phyloP scores from a whole-genome alignment of 257 asterid species.

The Gentiana straminea region DNA sequence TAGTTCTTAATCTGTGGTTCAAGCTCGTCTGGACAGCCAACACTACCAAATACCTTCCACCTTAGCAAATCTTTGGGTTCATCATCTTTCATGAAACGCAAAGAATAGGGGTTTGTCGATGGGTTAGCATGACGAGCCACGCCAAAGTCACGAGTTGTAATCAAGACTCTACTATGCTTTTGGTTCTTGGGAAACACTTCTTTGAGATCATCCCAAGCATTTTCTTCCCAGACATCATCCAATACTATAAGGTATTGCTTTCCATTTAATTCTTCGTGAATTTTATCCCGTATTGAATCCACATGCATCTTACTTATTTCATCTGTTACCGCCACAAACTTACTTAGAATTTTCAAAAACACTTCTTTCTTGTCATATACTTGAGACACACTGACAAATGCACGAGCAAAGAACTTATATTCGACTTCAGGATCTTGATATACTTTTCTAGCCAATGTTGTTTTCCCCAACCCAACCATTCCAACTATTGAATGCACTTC shows the following conservation, averaged over 20 bases:
- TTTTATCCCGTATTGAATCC: background rate
- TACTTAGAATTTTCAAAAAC: background rate
- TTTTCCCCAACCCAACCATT: slow-evolving; percentile 1
- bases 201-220: slow-evolving; percentile 23
- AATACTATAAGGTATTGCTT: slow-evolving; percentile 33
- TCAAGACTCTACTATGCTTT: slow-evolving; percentile 33
- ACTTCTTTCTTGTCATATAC: background rate
- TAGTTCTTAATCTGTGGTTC: too few relatives aligned
- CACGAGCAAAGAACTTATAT: background rate
- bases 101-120: slow-evolving; percentile 10
- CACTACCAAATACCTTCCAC: slow-evolving; percentile 26
- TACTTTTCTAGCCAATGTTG: background rate
- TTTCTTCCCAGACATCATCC: slow-evolving; percentile 32
- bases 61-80: slow-evolving; percentile 44
- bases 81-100: slow-evolving; percentile 15
- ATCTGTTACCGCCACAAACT: too few relatives aligned
- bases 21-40: too few relatives aligned
- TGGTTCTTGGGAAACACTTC: slow-evolving; percentile 25
- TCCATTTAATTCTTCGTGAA: slow-evolving; percentile 11
- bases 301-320: background rate
- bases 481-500: slow-evolving; percentile 1
- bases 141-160: slow-evolving; percentile 27
- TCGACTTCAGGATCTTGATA: background rate
- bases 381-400: slow-evolving; percentile 6
- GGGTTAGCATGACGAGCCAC: slow-evolving; percentile 25